phyloP scores from a whole-genome alignment of 2,329 filamentous ascomycete genomes.

The Alternaria hordeiaustralica region DNA sequence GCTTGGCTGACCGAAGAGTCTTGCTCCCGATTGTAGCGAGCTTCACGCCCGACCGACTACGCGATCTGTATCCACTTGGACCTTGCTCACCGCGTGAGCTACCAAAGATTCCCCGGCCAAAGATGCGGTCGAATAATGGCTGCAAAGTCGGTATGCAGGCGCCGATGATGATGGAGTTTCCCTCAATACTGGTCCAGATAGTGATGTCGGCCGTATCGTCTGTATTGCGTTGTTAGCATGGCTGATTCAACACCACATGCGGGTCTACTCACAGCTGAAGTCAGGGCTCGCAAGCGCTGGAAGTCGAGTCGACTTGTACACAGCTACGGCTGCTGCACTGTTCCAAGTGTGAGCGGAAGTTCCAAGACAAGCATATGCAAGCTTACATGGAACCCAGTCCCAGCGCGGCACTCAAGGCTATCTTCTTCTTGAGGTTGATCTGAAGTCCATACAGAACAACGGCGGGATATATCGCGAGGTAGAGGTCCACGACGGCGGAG shows the following conservation, averaged over 20 bases:
- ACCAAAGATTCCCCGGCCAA: neutral
- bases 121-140: neutral
- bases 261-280: neutral
- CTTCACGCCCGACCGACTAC: neutral
- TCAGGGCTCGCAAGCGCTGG: neutral
- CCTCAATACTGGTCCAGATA: slow-evolving; percentile 4
- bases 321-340: neutral
- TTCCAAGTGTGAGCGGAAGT: neutral
- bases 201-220: neutral
- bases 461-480: neutral
- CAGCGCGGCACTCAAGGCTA: neutral
- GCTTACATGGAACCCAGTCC: neutral
- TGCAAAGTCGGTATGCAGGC: slow-evolving; percentile 4
- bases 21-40: neutral
- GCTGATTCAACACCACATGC: no score
- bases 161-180: slow-evolving; percentile 4
- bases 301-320: neutral
- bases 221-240: neutral
- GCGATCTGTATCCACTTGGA: neutral
- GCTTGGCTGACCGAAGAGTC: neutral
- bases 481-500: neutral
- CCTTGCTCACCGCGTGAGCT: neutral
- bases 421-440: neutral
- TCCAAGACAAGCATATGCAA: neutral
- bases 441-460: neutral